Percentiles rank a stretch among this genome's conserved stretches.
Evolutionary conservation across 305 asterid genomes (phyloP).

Genomic region (Fraxinus dipetala): DNA sequence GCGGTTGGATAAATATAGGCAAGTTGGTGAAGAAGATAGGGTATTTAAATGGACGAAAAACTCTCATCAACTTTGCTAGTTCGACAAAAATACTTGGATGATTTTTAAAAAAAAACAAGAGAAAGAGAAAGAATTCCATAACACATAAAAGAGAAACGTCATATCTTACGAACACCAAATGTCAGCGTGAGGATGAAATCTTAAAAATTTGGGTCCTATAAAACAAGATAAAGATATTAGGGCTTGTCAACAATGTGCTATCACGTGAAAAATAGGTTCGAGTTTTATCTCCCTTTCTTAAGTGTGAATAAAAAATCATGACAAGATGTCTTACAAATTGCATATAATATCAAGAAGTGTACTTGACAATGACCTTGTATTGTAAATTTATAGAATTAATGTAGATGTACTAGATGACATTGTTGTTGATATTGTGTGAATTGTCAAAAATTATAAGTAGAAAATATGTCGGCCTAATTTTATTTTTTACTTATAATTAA

Average conservation of each 20-base stretch:
- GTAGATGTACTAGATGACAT: no score
- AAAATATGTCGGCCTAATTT: neutral
- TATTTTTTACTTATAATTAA: neutral
- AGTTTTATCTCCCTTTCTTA: neutral
- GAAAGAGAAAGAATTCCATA: no score
- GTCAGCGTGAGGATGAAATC: neutral
- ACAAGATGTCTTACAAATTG: neutral
- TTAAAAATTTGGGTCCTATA: no score
- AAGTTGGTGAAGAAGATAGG: no score
- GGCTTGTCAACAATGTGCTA: neutral
- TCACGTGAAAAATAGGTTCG: neutral
- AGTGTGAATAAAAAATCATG: neutral
- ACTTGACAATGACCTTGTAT: neutral
- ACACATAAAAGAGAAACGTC: neutral
- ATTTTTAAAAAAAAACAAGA: no score
- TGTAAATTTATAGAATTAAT: neutral
- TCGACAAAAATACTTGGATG: neutral
- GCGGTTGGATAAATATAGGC: no score
- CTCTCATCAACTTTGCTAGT: no score
- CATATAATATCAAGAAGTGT: neutral
- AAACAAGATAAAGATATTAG: neutral
- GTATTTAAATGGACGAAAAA: neutral
- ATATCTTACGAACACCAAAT: no score
- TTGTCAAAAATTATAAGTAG: neutral
- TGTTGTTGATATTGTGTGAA: no score